Percentiles rank a stretch among this genome's conserved stretches.
These are phyloP conservation scores for Aegilops speltoides DNA, from an alignment of 176 grass and related monocot genomes.

Conservation along the genomic window DNA sequence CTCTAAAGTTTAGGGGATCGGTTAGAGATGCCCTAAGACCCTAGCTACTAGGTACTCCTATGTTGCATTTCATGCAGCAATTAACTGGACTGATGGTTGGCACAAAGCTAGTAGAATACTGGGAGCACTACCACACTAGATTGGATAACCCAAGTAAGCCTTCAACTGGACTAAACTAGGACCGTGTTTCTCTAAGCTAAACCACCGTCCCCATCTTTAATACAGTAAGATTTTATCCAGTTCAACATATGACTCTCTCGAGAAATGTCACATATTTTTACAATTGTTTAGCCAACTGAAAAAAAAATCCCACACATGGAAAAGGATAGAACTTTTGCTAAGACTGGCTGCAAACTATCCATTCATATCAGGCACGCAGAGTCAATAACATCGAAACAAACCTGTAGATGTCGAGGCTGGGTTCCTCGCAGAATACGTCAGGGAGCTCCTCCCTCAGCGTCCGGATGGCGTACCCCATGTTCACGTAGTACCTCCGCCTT, in stretches of 20 bases:
- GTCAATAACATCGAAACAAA: slow-evolving; percentile 13
- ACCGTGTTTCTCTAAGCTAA: neutral
- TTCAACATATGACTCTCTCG: neutral
- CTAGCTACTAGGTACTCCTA: too few species aligned
- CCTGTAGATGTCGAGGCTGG: slow-evolving; percentile 89
- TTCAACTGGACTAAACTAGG: neutral
- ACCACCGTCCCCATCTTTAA: neutral
- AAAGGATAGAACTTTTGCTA: neutral
- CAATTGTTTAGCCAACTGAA: neutral
- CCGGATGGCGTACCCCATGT: slow-evolving; percentile 84
- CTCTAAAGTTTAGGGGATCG: too few species aligned
- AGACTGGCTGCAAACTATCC: neutral
- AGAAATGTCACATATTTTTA: neutral
- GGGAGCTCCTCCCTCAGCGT: slow-evolving; percentile 80
- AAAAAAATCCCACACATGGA: neutral
- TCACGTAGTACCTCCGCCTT: slow-evolving; percentile 75
- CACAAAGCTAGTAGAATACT: neutral
- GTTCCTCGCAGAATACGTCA: slow-evolving; percentile 64
- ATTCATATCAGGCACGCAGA: neutral
- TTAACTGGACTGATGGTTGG: neutral
- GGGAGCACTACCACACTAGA: neutral
- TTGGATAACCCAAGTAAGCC: neutral
- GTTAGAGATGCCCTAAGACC: neutral
- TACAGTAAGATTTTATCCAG: neutral
- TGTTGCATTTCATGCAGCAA: neutral